phyloP scores from a whole-genome alignment of 1,284 basidiomycete species.

The Cerrena zonata region DNA sequence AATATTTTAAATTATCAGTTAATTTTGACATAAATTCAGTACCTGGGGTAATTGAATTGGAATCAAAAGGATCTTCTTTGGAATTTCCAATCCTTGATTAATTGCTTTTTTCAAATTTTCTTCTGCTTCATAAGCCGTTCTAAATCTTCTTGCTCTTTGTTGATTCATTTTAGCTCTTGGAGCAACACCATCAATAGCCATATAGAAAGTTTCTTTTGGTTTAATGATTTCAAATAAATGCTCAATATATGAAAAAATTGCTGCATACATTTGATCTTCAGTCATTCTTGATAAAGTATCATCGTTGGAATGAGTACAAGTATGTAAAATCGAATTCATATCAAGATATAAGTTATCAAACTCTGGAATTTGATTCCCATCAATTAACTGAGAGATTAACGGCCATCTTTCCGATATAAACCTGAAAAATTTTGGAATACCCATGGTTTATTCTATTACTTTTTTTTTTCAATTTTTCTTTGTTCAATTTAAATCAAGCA shows the following conservation, averaged over 20 bases:
- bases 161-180: slow-evolving; percentile 99
- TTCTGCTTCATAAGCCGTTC: slow-evolving; percentile 91
- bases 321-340: slow-evolving; percentile 99
- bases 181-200: slow-evolving; percentile 97
- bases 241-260: slow-evolving; percentile 96
- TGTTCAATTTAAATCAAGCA: no score
- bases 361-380: slow-evolving; percentile 96
- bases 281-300: slow-evolving; percentile 92
- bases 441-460: no score
- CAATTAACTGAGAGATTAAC: slow-evolving; percentile 93
- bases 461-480: no score
- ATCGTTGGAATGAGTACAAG: slow-evolving; percentile 74
- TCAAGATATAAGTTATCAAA: slow-evolving; percentile 90
- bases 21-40: slow-evolving; percentile 92
- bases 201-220: slow-evolving; percentile 93
- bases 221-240: slow-evolving; percentile 96
- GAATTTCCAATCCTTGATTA: slow-evolving; percentile 84
- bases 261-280: slow-evolving; percentile 95
- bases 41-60: slow-evolving; percentile 97
- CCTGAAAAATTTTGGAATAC: no score
- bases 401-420: slow-evolving; percentile 99
- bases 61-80: slow-evolving; percentile 94
- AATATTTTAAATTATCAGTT: slow-evolving; percentile 89
- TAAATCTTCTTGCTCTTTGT: slow-evolving; percentile 88
- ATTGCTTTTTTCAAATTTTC: slow-evolving; percentile 84